phyloP scores from a whole-genome alignment of 2,329 filamentous ascomycete species.

The Clonostachys chloroleuca region DNA sequence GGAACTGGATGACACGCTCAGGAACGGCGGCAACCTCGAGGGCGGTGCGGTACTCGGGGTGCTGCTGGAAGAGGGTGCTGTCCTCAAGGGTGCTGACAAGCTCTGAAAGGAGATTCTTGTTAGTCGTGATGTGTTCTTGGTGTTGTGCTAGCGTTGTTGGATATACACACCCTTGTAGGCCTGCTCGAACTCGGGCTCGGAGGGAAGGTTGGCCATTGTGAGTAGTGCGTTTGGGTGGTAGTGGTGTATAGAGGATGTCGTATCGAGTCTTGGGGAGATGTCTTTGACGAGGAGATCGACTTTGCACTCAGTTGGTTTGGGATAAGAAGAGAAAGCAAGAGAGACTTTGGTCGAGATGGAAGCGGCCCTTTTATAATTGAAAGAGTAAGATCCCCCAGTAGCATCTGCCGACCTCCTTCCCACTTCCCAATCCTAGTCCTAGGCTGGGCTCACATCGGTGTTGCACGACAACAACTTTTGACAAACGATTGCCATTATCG shows the following conservation, averaged over 20 bases:
- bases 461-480: no score
- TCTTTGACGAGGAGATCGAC: not conserved
- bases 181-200: conserved; percentile 97
- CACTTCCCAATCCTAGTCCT: no score
- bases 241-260: not conserved
- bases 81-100: conserved; percentile 92
- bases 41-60: conserved; percentile 91
- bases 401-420: no score
- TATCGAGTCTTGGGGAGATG: not conserved
- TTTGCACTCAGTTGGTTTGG: no score
- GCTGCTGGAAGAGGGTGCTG: conserved; percentile 86
- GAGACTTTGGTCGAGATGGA: no score
- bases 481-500: no score
- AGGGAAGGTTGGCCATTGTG: conserved; percentile 76
- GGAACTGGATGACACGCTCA: conserved; percentile 95
- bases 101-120: conserved; percentile 49
- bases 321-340: no score
- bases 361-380: no score
- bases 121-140: not conserved
- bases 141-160: not conserved
- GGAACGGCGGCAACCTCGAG: conserved; percentile 85
- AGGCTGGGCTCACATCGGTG: no score
- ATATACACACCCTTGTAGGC: conserved; percentile 77
- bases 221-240: not conserved
- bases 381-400: no score